phyloP scores from a whole-genome alignment of 2,329 filamentous ascomycete species.

The Cladophialophora immunda region DNA sequence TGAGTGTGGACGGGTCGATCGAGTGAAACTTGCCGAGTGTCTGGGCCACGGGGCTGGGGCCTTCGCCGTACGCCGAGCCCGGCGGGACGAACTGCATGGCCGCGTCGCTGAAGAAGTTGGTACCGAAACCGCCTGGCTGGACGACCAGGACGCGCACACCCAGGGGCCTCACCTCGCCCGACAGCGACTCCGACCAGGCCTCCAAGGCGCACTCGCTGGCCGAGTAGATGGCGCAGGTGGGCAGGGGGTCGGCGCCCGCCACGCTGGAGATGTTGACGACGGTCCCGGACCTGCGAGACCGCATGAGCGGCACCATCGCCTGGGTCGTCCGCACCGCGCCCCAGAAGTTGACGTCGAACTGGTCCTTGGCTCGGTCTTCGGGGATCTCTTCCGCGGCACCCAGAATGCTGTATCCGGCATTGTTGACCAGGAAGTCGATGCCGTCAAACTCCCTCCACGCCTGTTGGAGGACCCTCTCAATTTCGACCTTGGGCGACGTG shows the following conservation, averaged over 20 bases:
- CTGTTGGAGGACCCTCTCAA: constrained; percentile 33
- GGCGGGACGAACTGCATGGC: constrained; percentile 25
- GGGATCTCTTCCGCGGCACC: constrained; percentile 39
- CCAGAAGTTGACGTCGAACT: constrained; percentile 41
- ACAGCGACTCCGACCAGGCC: constrained; percentile 50
- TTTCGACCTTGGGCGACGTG: constrained; percentile 18
- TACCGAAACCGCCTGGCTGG: constrained; percentile 55
- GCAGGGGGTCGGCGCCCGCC: constrained; percentile 38
- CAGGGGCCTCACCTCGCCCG: constrained; percentile 49
- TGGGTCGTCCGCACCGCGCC: constrained; percentile 32
- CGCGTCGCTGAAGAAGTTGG: constrained; percentile 49
- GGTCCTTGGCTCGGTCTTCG: constrained; percentile 25
- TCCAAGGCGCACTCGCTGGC: constrained; percentile 54
- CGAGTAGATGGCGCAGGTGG: constrained; percentile 44
- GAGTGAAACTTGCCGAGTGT: constrained; percentile 33
- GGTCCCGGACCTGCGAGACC: too few species aligned
- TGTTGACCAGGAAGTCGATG: constrained; percentile 44
- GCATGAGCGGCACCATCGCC: constrained; percentile 34
- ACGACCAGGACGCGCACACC: constrained; percentile 52
- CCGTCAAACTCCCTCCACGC: constrained; percentile 27
- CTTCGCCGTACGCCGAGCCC: constrained; percentile 19
- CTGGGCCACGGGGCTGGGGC: constrained; percentile 10
- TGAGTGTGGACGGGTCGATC: constrained; percentile 41
- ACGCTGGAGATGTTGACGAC: constrained; percentile 38
- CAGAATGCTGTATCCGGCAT: constrained; percentile 40